phyloP scores from a whole-genome alignment of 768 basidiomycete species.

The Sutorius australiensis region DNA sequence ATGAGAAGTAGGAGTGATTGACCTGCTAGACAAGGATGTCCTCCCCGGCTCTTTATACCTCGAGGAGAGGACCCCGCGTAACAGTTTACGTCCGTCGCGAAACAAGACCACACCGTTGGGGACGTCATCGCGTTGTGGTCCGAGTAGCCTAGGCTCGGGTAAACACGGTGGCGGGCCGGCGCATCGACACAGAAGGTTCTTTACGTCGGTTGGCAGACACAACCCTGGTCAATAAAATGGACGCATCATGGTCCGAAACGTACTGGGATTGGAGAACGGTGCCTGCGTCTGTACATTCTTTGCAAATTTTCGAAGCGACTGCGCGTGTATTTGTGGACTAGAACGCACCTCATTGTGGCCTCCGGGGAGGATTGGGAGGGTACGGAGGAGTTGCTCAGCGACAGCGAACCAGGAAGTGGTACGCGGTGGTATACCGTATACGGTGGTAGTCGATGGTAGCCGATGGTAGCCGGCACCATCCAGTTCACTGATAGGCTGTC shows the following conservation, averaged over 20 bases:
- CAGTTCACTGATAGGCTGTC: no score
- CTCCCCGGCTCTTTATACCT: constrained; percentile 11
- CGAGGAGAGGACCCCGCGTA: not conserved
- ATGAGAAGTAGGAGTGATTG: not conserved
- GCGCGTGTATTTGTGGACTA: no score
- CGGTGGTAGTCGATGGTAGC: no score
- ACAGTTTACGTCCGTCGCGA: constrained; percentile 1
- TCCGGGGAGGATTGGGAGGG: no score
- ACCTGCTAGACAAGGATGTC: not conserved
- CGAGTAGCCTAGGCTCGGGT: not conserved
- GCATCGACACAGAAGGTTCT: not conserved
- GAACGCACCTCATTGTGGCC: no score
- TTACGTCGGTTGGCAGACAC: constrained; percentile 2
- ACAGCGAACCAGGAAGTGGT: no score
- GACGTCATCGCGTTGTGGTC: not conserved
- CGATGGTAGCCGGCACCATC: no score
- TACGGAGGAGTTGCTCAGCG: no score
- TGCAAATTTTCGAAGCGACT: no score
- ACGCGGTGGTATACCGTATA: no score
- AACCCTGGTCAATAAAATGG: not conserved
- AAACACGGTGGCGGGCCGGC: no score
- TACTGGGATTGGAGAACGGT: not conserved
- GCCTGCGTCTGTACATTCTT: not conserved
- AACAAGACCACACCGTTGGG: not conserved
- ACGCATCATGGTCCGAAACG: not conserved